phyloP scores from a whole-genome alignment of 176 grass and related monocot genomes.

The Musa acuminata region DNA sequence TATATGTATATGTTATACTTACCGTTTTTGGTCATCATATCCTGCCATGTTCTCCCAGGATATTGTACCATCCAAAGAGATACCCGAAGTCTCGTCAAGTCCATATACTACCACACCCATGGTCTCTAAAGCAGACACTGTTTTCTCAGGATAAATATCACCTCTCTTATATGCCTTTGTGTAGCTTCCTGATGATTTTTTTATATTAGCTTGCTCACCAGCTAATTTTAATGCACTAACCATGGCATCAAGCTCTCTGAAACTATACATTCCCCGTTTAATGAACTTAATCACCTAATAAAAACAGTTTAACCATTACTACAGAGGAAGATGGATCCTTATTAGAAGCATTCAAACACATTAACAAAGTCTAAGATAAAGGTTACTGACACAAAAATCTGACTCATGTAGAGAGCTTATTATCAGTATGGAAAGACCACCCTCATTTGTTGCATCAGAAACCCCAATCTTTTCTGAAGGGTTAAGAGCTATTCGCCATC shows the following conservation, averaged over 20 bases:
- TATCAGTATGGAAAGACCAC: constrained; percentile 56
- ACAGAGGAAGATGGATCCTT: neutral
- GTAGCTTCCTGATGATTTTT: constrained; percentile 38
- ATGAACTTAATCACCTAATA: constrained; percentile 80
- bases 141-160: constrained; percentile 36
- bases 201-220: constrained; percentile 38
- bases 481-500: constrained; percentile 57
- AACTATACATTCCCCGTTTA: constrained; percentile 50
- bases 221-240: constrained; percentile 59
- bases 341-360: neutral
- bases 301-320: neutral
- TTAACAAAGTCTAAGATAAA: neutral
- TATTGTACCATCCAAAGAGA: constrained; percentile 62
- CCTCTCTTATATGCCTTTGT: constrained; percentile 14
- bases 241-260: constrained; percentile 70
- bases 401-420: constrained; percentile 60
- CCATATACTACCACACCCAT: constrained; percentile 92
- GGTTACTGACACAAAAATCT: constrained; percentile 51
- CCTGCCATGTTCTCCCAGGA: constrained; percentile 90
- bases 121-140: constrained; percentile 70
- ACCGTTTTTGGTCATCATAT: constrained; percentile 87
- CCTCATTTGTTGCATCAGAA: constrained; percentile 29
- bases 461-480: constrained; percentile 28
- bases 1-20: constrained; percentile 1
- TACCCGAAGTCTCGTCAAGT: constrained; percentile 64